Conservation (phyloP, 2,329 filamentous ascomycete species). For the Aspergillus amoenus region DNA sequence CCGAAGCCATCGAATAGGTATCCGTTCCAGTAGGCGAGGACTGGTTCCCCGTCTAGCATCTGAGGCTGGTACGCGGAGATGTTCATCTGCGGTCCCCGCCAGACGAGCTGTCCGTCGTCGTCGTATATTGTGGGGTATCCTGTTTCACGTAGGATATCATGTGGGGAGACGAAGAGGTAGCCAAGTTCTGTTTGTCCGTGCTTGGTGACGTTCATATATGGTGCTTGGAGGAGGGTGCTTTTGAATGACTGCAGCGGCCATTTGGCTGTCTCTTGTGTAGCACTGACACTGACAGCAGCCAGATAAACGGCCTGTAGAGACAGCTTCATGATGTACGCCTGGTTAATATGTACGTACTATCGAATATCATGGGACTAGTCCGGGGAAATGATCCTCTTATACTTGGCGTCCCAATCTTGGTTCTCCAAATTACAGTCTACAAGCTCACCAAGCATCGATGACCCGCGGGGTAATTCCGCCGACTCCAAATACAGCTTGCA, state of each 20-base stretch:
- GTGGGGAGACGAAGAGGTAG: slow-evolving; percentile 22
- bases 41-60: slow-evolving; percentile 19
- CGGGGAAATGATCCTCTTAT: no score
- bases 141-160: not conserved
- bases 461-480: no score
- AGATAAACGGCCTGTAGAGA: no score
- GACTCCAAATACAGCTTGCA: no score
- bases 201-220: slow-evolving; percentile 24
- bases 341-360: no score
- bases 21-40: slow-evolving; percentile 29
- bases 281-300: no score
- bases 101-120: slow-evolving; percentile 28
- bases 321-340: no score
- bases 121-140: slow-evolving; percentile 21
- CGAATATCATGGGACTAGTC: no score
- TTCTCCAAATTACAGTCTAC: no score
- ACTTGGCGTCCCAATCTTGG: no score
- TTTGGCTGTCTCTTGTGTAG: no score
- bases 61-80: slow-evolving; percentile 19
- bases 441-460: no score
- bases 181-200: slow-evolving; percentile 24
- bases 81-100: slow-evolving; percentile 20
- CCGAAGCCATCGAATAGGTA: slow-evolving; percentile 14
- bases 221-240: slow-evolving; percentile 10
- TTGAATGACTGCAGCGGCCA: slow-evolving; percentile 24